Base-by-base conservation (phyloP, 2,329 filamentous ascomycete species). In the Whalleya microplaca region DNA sequence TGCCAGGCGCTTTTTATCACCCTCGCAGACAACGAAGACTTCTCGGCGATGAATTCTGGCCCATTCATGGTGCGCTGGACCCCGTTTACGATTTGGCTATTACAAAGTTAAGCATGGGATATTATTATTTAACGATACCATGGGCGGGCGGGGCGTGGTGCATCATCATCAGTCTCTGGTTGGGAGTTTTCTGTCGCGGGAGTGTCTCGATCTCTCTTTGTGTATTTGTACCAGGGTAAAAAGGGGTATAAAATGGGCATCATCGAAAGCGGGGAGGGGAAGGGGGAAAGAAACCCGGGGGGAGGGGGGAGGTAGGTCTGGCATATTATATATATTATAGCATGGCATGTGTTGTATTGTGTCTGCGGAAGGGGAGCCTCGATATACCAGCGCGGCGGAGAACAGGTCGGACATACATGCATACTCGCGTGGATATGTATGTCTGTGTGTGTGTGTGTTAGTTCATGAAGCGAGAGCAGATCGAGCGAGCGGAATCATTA, bases 241-340 rank as follows among this genome's bases (percentile, higher is more conserved):
- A n/a, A n/a, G 51, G 49, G 43, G 45, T 53, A 51, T 48, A n/a
- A n/a, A n/a, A 53, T 51, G 56, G 55, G 29, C 37, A 60, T 42
- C 50, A n/a, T n/a, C n/a, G n/a, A n/a, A n/a, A n/a, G n/a, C n/a
- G n/a, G n/a, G n/a, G n/a, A n/a, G n/a, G n/a, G 55, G 53, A 50
- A 53, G 55, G 54, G 51, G 47, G 41, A 53, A 55, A 53, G 59
- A 63, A 61, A 61, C 65, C 62, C 63, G 50, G 14, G 61, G 23
- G 23, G n/a, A n/a, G n/a, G n/a, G n/a, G n/a, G n/a, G n/a, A n/a
- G n/a, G n/a, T n/a, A 27, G 23, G 23, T 27, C 4, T 27, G 23
- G 64, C 48, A 63, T 66, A 66, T 66, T 49, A 64, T 66, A 66
- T 67, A 69, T 68, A 67, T 56, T 64, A 69, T 58, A 64, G 63